Percentiles rank a stretch among this genome's conserved stretches.
These are phyloP conservation scores for Ormosia emarginata DNA, from an alignment of 306 rosid genomes.

Conservation along the genomic window DNA sequence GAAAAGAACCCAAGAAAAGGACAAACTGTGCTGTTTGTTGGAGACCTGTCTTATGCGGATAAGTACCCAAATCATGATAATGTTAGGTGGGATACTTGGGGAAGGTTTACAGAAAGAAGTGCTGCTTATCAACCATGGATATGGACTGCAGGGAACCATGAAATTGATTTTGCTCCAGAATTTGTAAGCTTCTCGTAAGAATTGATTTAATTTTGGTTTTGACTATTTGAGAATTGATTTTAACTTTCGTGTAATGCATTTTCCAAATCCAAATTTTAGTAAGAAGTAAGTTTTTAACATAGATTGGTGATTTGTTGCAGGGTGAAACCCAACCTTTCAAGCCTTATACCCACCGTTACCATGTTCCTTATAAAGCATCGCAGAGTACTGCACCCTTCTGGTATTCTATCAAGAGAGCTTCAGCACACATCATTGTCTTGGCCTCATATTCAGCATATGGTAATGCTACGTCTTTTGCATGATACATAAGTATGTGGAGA, in stretches of 20 bases:
- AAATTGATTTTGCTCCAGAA: conserved; percentile 68
- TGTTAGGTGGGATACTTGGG: conserved; percentile 85
- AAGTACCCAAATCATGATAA: conserved; percentile 66
- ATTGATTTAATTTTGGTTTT: neutral
- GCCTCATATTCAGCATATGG: conserved; percentile 83
- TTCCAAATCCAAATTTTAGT: neutral
- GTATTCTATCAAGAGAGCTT: conserved; percentile 90
- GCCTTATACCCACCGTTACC: conserved; percentile 58
- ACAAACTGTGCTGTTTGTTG: conserved; percentile 62
- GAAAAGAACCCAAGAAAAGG: conserved; percentile 61
- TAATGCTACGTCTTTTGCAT: conserved; percentile 19
- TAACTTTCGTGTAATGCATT: neutral
- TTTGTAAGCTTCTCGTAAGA: conserved; percentile 45
- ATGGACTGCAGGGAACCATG: conserved; percentile 96
- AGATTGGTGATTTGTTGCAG: conserved; percentile 33
- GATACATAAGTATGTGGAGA: neutral
- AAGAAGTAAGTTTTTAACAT: neutral
- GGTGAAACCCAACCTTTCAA: conserved; percentile 67
- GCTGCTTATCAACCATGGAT: conserved; percentile 97
- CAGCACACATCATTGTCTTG: conserved; percentile 78
- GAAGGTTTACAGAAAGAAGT: conserved; percentile 80
- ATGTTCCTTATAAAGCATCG: conserved; percentile 55
- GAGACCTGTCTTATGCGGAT: conserved; percentile 90
- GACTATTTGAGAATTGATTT: neutral
- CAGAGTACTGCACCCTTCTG: conserved; percentile 66